Conservation (phyloP, 805 yeast species). For the Torulaspora maleeae region DNA sequence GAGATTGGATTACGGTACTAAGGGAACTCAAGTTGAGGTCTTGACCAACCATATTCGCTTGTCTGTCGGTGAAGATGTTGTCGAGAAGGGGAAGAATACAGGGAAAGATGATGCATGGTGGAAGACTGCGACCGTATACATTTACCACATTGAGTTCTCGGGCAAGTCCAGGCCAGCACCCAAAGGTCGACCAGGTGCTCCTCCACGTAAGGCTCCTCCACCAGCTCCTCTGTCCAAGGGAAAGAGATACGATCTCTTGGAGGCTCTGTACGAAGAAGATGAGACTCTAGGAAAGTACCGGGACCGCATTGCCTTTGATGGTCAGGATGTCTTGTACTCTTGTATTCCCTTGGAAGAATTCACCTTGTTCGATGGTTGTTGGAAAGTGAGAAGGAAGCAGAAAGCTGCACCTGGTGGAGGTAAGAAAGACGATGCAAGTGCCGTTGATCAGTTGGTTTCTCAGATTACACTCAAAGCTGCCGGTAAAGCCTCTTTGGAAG, state of each 20-base stretch:
- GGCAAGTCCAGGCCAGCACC: constrained; percentile 1
- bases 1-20: constrained; percentile 25
- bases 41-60: constrained; percentile 20
- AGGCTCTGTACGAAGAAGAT: constrained; percentile 21
- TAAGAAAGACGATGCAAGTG: background rate
- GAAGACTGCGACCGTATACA: constrained; percentile 21
- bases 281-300: constrained; percentile 19
- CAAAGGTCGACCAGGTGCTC: background rate
- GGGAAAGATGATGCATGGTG: constrained; percentile 14
- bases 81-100: background rate
- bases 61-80: constrained; percentile 17
- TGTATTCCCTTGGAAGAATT: constrained; percentile 25
- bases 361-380: constrained; percentile 24
- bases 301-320: constrained; percentile 23
- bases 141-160: constrained; percentile 20
- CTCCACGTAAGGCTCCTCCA: constrained; percentile 4
- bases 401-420: background rate
- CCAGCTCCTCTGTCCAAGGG: constrained; percentile 19
- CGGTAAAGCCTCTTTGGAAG: constrained; percentile 16
- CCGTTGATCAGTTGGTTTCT: constrained; percentile 11
- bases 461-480: constrained; percentile 20
- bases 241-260: constrained; percentile 20
- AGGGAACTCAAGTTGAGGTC: constrained; percentile 24
- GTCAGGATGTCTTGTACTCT: constrained; percentile 24
- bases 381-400: constrained; percentile 22